Evolutionary conservation across 1,139 yeast species (phyloP).

Genomic region (Protomyces pachydermus): DNA sequence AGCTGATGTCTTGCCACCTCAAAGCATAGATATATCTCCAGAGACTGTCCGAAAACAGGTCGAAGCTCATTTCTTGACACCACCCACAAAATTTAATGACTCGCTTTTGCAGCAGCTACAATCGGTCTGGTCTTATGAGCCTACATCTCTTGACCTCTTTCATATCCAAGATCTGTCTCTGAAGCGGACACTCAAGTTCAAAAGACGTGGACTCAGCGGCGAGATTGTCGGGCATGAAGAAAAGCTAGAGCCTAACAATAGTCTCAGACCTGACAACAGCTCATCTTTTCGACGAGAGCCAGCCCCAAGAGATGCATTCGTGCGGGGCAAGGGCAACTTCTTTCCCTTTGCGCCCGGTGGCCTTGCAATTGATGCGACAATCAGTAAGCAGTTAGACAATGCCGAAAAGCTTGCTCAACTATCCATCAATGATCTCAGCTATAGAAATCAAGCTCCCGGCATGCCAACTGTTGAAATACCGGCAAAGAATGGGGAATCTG

Average conservation of each 20-base stretch:
- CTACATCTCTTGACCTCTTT: not conserved
- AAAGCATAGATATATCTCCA: not conserved
- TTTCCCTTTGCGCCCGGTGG: constrained; percentile 97
- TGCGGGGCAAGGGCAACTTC: constrained; percentile 67
- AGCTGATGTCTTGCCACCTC: not conserved
- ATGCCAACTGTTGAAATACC: constrained; percentile 26
- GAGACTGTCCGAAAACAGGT: not conserved
- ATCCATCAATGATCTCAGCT: constrained; percentile 37
- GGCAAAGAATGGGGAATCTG: constrained; percentile 10
- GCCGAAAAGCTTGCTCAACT: constrained; percentile 34
- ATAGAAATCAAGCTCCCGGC: constrained; percentile 30
- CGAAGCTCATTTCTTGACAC: not conserved
- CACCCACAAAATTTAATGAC: not conserved
- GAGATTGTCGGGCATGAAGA: constrained; percentile 59
- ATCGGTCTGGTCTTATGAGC: not conserved
- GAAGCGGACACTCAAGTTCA: constrained; percentile 37
- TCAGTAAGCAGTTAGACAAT: not conserved
- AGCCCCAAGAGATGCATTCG: constrained; percentile 55
- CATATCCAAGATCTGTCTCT: not conserved
- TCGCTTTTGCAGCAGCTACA: not conserved
- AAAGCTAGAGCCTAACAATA: constrained; percentile 26
- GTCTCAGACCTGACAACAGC: constrained; percentile 9
- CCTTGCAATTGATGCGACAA: constrained; percentile 34
- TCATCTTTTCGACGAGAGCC: constrained; percentile 51
- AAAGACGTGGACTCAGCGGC: constrained; percentile 70